These are phyloP conservation scores for Talaromyces trachyspermus DNA, from an alignment of 495 filamentous ascomycete species.

Conservation along the genomic window DNA sequence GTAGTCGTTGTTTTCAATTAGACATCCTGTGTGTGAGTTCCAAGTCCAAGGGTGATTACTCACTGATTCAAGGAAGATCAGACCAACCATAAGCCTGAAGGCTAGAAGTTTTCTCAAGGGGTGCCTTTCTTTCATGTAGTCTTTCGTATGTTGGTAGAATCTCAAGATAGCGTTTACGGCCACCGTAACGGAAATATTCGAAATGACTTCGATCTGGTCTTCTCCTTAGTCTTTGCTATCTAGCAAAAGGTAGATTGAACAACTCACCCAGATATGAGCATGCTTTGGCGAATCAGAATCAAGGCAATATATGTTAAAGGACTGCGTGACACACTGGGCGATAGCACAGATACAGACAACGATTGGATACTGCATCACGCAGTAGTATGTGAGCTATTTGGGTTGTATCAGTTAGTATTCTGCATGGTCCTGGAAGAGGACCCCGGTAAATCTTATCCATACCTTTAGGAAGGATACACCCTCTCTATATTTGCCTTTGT, in stretches of 20 bases:
- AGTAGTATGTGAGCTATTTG: background rate
- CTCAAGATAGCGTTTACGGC: conserved; percentile 18
- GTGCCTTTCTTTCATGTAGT: conserved; percentile 15
- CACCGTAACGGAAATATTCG: conserved; percentile 16
- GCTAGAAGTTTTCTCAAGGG: conserved; percentile 23
- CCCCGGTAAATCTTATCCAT: background rate
- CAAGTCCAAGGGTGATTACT: too few relatives aligned
- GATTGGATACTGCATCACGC: conserved; percentile 19
- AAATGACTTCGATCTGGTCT: conserved; percentile 22
- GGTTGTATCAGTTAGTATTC: background rate
- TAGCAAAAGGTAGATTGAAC: background rate
- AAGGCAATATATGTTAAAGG: conserved; percentile 20
- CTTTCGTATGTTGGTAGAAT: conserved; percentile 20
- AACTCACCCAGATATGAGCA: conserved; percentile 29
- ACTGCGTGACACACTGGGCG: conserved; percentile 24
- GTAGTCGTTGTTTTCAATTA: background rate
- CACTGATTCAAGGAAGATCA: conserved; percentile 22
- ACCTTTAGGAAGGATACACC: conserved; percentile 18
- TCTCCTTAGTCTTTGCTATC: background rate
- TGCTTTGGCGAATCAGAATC: conserved; percentile 20
- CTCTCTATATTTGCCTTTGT: conserved; percentile 9
- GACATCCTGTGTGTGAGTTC: background rate
- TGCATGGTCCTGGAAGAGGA: background rate
- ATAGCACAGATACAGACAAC: conserved; percentile 21
- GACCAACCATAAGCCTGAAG: conserved; percentile 27